phyloP scores from a whole-genome alignment of 75 land plant species.

The Picea glauca region DNA sequence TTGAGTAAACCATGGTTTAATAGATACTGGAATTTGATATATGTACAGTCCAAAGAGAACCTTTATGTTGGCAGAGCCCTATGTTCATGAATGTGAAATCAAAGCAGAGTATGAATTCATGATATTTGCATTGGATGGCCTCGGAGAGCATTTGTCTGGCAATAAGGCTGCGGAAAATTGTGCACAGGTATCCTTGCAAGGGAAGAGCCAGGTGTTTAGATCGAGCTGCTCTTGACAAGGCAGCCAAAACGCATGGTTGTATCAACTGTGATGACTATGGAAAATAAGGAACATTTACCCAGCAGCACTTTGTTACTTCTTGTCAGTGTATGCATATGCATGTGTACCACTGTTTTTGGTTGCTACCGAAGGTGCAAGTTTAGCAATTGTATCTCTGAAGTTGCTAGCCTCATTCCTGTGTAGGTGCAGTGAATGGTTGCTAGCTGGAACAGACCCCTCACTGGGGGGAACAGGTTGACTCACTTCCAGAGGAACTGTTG shows the following conservation, averaged over 20 bases:
- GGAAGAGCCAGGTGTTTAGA: slow-evolving; percentile 17
- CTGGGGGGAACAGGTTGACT: too few species aligned
- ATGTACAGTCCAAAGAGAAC: slow-evolving; percentile 1
- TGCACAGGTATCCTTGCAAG: slow-evolving; percentile 9
- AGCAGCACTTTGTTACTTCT: too few species aligned
- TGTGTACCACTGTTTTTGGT: too few species aligned
- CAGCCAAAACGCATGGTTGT: slow-evolving; percentile 11
- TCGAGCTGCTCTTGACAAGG: slow-evolving; percentile 13
- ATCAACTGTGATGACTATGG: slow-evolving; percentile 13
- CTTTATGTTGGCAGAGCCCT: slow-evolving; percentile 18
- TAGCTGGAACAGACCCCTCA: too few species aligned
- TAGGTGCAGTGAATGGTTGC: too few species aligned
- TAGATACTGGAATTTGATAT: not conserved
- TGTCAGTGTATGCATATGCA: too few species aligned
- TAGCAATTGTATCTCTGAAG: too few species aligned
- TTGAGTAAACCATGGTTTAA: slow-evolving; percentile 18
- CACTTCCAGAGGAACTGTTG: too few species aligned
- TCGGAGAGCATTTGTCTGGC: slow-evolving; percentile 16
- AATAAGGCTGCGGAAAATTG: slow-evolving; percentile 19
- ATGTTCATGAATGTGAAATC: not conserved
- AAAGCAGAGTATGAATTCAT: slow-evolving; percentile 12
- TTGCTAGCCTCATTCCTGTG: too few species aligned
- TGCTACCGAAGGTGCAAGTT: too few species aligned
- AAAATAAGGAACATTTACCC: not conserved
- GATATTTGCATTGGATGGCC: slow-evolving; percentile 19